phyloP scores from a whole-genome alignment of 305 asterid genomes.

The Plantago rigida region DNA sequence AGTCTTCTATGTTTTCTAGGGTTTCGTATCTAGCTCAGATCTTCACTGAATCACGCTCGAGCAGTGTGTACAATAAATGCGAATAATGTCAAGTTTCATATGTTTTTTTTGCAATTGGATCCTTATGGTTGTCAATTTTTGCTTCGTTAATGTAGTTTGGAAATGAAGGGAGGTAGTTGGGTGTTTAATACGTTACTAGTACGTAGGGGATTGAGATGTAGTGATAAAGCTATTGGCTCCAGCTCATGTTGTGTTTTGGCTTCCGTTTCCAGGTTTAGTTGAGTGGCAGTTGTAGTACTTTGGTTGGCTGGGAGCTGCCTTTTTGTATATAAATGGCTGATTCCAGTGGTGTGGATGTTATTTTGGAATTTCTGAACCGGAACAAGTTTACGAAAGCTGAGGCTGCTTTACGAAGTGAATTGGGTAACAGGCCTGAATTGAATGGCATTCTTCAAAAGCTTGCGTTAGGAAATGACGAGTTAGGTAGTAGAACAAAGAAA shows the following conservation, averaged over 20 bases:
- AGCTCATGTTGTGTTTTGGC: conserved; percentile 18
- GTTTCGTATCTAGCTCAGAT: conserved; percentile 42
- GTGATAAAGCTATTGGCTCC: conserved; percentile 21
- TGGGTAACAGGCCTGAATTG: conserved; percentile 59
- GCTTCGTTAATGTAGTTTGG: conserved; percentile 3
- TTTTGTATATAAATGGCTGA: conserved; percentile 53
- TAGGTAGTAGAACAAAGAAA: conserved; percentile 34
- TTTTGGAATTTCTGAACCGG: conserved; percentile 62
- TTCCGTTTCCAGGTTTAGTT: conserved; percentile 40
- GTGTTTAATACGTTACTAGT: neutral
- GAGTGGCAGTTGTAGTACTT: conserved; percentile 30
- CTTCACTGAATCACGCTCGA: conserved; percentile 18
- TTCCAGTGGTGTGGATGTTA: conserved; percentile 58
- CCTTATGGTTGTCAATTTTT: conserved; percentile 4
- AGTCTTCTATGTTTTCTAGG: conserved; percentile 36
- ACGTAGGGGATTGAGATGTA: conserved; percentile 2
- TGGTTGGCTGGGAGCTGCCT: conserved; percentile 22
- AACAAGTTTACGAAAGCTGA: conserved; percentile 78
- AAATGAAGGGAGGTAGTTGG: conserved; percentile 5
- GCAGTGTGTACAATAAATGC: too few species aligned
- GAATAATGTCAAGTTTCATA: conserved; percentile 28
- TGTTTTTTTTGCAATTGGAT: conserved; percentile 21
- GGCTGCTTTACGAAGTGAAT: conserved; percentile 72
- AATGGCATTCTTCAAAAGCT: conserved; percentile 55
- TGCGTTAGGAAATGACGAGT: conserved; percentile 46